Conservation (phyloP, 805 yeast genomes). For the Candida loeiensis region DNA sequence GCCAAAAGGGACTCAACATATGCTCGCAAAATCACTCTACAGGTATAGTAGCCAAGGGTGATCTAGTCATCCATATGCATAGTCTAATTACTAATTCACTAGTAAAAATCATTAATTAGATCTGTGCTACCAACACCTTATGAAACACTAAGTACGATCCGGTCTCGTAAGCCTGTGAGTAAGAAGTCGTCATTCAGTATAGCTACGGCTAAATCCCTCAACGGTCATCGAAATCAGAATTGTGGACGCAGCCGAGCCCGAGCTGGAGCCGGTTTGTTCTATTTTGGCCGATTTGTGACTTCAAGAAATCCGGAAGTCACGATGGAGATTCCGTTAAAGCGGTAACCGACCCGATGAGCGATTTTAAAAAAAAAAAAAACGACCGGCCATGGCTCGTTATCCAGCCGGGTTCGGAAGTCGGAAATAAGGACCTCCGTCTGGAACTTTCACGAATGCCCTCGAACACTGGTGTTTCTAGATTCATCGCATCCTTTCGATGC, state of each 20-base stretch:
- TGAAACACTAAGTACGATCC: too few relatives aligned
- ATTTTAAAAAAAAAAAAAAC: too few relatives aligned
- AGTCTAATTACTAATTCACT: too few relatives aligned
- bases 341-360: slow-evolving; percentile 2
- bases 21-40: too few relatives aligned
- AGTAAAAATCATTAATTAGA: too few relatives aligned
- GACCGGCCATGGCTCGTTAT: not conserved
- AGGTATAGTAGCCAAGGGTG: too few relatives aligned
- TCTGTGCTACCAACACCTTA: too few relatives aligned
- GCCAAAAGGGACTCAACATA: too few relatives aligned
- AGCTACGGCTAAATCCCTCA: not conserved
- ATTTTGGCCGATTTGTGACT: not conserved
- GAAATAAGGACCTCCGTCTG: not conserved
- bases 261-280: not conserved
- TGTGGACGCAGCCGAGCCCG: not conserved
- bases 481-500: too few relatives aligned
- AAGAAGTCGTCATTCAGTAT: too few relatives aligned
- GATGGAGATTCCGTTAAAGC: not conserved
- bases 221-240: not conserved
- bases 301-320: not conserved
- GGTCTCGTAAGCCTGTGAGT: too few relatives aligned
- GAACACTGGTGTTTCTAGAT: not conserved
- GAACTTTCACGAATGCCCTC: not conserved
- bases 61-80: too few relatives aligned
- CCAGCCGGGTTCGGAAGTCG: not conserved